Evolutionary conservation across 1,284 basidiomycete genomes (phyloP).

Genomic region (Ganoderma leucocontextum): DNA sequence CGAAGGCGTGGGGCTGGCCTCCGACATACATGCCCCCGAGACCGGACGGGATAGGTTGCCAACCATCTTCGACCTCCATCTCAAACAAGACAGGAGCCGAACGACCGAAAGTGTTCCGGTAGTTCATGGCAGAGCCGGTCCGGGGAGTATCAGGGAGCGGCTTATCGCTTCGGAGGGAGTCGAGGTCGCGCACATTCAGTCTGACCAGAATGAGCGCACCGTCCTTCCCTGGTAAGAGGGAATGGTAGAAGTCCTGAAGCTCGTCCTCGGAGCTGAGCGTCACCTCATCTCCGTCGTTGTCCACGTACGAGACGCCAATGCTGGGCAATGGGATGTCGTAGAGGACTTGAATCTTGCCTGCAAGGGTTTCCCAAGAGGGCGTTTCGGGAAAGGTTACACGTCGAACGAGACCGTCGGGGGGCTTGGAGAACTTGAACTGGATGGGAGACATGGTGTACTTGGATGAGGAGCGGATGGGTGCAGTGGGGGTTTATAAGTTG

Average conservation of each 20-base stretch:
- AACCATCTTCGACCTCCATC: slow-evolving; percentile 70
- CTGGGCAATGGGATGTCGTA: slow-evolving; percentile 64
- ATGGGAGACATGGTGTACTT: slow-evolving; percentile 39
- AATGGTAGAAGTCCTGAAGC: slow-evolving; percentile 65
- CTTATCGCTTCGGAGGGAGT: slow-evolving; percentile 48
- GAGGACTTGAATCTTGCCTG: slow-evolving; percentile 60
- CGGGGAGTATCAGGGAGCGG: slow-evolving; percentile 49
- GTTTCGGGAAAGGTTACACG: slow-evolving; percentile 59
- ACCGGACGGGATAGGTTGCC: slow-evolving; percentile 59
- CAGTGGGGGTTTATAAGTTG: slow-evolving; percentile 20
- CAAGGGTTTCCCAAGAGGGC: slow-evolving; percentile 65
- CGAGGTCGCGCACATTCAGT: slow-evolving; percentile 70
- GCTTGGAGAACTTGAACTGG: slow-evolving; percentile 43
- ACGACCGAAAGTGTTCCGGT: slow-evolving; percentile 63
- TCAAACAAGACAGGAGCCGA: slow-evolving; percentile 53
- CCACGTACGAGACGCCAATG: slow-evolving; percentile 73
- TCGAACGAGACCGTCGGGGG: slow-evolving; percentile 54
- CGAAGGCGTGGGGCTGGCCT: slow-evolving; percentile 64
- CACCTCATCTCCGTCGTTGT: slow-evolving; percentile 74
- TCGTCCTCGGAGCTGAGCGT: slow-evolving; percentile 77
- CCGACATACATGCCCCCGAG: slow-evolving; percentile 35
- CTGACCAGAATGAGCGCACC: slow-evolving; percentile 49
- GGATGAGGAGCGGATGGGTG: slow-evolving; percentile 18
- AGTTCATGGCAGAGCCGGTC: slow-evolving; percentile 34
- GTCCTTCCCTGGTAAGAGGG: slow-evolving; percentile 25